Conservation (phyloP, 805 yeast genomes). For the Starmerella cellae region DNA sequence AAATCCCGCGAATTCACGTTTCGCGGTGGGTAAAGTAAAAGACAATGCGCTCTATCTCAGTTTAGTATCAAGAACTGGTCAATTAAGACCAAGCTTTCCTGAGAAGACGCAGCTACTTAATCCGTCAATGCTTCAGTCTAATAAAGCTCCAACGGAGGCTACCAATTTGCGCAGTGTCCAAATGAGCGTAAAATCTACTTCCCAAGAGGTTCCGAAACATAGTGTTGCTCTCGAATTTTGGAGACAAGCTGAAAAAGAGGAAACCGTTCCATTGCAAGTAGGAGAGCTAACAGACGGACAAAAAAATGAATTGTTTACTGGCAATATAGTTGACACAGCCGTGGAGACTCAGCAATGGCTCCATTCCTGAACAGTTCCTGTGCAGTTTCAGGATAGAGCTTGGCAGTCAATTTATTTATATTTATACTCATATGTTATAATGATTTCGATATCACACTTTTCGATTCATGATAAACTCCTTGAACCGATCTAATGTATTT, state of each 20-base stretch:
- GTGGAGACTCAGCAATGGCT: too few relatives aligned
- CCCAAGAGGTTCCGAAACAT: conserved; percentile 45
- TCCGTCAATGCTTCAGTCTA: conserved; percentile 5
- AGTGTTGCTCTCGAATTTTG: conserved; percentile 61
- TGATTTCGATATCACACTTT: too few relatives aligned
- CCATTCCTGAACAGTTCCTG: too few relatives aligned
- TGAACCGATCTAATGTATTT: too few relatives aligned
- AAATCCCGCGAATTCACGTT: conserved; percentile 23
- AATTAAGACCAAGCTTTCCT: conserved; percentile 67
- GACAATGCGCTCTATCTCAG: conserved; percentile 40
- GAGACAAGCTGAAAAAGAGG: conserved; percentile 51
- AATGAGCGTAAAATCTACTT: conserved; percentile 55
- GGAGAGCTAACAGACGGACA: neutral
- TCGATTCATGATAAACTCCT: too few relatives aligned
- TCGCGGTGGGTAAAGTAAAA: conserved; percentile 31
- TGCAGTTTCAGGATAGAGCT: neutral
- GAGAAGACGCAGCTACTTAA: conserved; percentile 32
- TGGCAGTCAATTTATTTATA: neutral
- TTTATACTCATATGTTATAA: neutral
- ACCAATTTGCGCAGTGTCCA: conserved; percentile 48
- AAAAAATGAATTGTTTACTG: neutral
- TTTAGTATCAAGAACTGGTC: conserved; percentile 56
- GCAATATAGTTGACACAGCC: too few relatives aligned
- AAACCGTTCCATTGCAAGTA: conserved; percentile 20
- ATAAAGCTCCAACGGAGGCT: neutral